Evolutionary conservation across 257 asterid genomes (phyloP).

Genomic region (Nicotiana undulata): DNA sequence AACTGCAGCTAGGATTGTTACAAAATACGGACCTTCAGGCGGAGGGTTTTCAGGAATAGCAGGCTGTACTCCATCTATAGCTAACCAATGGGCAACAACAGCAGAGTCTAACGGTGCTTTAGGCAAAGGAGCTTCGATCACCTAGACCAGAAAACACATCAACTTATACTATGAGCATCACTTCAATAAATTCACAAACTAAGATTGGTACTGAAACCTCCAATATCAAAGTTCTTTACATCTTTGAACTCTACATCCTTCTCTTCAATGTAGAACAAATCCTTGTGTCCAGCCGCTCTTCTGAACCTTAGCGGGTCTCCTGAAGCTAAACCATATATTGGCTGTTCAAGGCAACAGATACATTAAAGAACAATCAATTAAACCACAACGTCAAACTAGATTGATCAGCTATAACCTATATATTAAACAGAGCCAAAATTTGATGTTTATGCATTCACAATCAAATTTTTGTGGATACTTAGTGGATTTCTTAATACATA

Average conservation of each 20-base stretch:
- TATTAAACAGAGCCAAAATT: too few relatives aligned
- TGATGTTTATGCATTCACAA: too few relatives aligned
- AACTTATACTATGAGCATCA: background rate
- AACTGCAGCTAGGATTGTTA: background rate
- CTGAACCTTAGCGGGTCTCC: conserved; percentile 79
- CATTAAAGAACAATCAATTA: conserved; percentile 2
- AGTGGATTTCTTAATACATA: too few relatives aligned
- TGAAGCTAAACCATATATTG: conserved; percentile 86
- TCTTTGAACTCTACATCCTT: conserved; percentile 93
- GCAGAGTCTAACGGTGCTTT: conserved; percentile 85
- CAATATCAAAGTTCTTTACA: conserved; percentile 24
- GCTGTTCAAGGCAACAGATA: conserved; percentile 32
- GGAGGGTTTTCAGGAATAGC: conserved; percentile 95
- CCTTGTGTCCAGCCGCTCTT: conserved; percentile 90
- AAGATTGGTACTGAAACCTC: background rate
- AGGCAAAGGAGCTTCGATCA: conserved; percentile 91
- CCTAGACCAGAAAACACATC: conserved; percentile 32
- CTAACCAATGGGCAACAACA: conserved; percentile 82
- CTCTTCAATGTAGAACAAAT: conserved; percentile 81
- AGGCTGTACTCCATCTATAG: conserved; percentile 94
- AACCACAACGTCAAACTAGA: background rate
- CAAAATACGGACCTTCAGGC: conserved; percentile 46
- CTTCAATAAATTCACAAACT: background rate
- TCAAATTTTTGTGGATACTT: too few relatives aligned
- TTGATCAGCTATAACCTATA: background rate